These are phyloP conservation scores for Pugionium dolabratum DNA, from an alignment of 345 rosid species.

Conservation along the genomic window DNA sequence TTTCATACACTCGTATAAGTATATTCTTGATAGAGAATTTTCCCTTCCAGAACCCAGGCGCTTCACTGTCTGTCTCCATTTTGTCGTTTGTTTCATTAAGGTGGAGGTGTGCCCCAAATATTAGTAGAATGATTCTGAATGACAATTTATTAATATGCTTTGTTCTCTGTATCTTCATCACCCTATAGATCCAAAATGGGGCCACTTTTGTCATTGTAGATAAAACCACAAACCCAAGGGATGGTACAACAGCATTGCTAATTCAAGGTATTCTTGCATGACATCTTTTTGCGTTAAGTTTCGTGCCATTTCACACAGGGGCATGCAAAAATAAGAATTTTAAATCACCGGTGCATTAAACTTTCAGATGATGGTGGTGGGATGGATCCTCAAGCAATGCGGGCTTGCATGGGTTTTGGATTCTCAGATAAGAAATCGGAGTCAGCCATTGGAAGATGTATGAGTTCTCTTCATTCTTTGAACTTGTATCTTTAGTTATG, in stretches of 20 bases:
- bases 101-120: slow-evolving; percentile 19
- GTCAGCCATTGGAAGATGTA: slow-evolving; percentile 87
- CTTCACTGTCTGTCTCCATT: slow-evolving; percentile 20
- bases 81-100: slow-evolving; percentile 18
- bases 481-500: slow-evolving; percentile 27
- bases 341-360: slow-evolving; percentile 4
- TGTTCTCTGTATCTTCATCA: slow-evolving; percentile 40
- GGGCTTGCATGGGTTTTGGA: slow-evolving; percentile 93
- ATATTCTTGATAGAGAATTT: slow-evolving; percentile 13
- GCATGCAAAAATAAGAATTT: slow-evolving; percentile 15
- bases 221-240: slow-evolving; percentile 71
- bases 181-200: slow-evolving; percentile 87
- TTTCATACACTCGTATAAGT: background rate
- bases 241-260: slow-evolving; percentile 70
- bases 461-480: slow-evolving; percentile 20
- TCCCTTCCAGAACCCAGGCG: slow-evolving; percentile 10
- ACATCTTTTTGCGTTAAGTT: slow-evolving; percentile 11
- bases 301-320: slow-evolving; percentile 6
- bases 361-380: slow-evolving; percentile 93
- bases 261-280: slow-evolving; percentile 63
- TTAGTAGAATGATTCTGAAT: slow-evolving; percentile 24
- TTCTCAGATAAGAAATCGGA: slow-evolving; percentile 84
- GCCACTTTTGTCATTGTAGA: slow-evolving; percentile 94
- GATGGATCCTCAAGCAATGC: slow-evolving; percentile 88
- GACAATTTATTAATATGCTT: slow-evolving; percentile 30